phyloP scores from a whole-genome alignment of 495 filamentous ascomycete species.

The Penicillium ucsense region DNA sequence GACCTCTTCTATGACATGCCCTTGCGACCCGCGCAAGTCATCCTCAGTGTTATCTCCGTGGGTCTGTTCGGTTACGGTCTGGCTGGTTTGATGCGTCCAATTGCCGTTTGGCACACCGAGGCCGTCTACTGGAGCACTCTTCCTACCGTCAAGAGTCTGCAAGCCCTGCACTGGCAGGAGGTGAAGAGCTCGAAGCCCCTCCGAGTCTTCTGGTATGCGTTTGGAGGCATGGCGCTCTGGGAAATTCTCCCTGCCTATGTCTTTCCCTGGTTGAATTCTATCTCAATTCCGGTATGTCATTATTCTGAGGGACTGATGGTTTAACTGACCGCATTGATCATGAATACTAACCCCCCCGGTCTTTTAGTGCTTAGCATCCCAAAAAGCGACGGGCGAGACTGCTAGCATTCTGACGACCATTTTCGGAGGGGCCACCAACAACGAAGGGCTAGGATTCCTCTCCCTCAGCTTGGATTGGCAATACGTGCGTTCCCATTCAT shows the following conservation, averaged over 20 bases:
- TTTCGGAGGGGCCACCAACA: conserved; percentile 46
- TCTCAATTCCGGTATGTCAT: conserved; percentile 38
- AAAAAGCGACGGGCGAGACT: conserved; percentile 17
- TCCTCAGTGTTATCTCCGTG: conserved; percentile 25
- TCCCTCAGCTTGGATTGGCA: conserved; percentile 47
- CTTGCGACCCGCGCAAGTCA: conserved; percentile 14
- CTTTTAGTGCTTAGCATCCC: conserved; percentile 34
- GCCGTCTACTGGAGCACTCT: conserved; percentile 32
- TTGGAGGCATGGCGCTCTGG: conserved; percentile 28
- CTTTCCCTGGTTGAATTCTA: conserved; percentile 40
- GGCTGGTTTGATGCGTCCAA: conserved; percentile 41
- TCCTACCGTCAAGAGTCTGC: conserved; percentile 20
- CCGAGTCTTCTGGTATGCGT: conserved; percentile 23
- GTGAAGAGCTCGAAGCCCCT: conserved; percentile 21
- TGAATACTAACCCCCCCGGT: no score
- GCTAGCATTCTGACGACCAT: conserved; percentile 28
- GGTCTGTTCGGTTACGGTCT: conserved; percentile 45
- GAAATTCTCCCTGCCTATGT: conserved; percentile 51
- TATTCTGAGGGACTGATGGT: no score
- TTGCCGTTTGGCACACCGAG: conserved; percentile 44
- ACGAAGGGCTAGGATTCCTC: conserved; percentile 42
- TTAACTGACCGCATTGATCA: no score
- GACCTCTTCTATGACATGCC: conserved; percentile 23
- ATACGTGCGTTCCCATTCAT: conserved; percentile 28
- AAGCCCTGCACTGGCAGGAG: conserved; percentile 25